phyloP scores from a whole-genome alignment of 192 early-diverging fungal genomes.

The Entomortierella lignicola region DNA sequence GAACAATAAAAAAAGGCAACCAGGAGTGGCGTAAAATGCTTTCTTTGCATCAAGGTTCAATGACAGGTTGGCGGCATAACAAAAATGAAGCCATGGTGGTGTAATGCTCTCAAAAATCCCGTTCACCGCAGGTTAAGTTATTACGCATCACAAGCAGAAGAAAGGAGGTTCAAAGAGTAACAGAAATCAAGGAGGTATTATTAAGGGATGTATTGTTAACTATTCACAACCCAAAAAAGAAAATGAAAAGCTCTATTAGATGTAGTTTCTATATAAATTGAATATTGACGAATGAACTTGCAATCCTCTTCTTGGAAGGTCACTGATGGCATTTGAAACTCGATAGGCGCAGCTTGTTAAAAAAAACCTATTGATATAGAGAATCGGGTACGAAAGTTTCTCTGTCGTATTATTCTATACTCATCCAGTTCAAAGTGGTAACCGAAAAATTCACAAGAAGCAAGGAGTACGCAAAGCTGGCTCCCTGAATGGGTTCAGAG shows the following conservation, averaged over 20 bases:
- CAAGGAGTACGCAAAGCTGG: background rate
- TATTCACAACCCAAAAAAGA: too few species aligned
- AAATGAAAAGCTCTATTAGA: too few species aligned
- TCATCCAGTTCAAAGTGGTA: background rate
- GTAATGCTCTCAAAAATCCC: background rate
- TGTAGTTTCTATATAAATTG: too few species aligned
- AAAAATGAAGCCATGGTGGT: background rate
- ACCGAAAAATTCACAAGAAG: background rate
- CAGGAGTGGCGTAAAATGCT: background rate
- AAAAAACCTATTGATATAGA: too few species aligned
- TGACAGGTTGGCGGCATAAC: too few species aligned
- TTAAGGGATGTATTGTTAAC: too few species aligned
- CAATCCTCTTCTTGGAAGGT: too few species aligned
- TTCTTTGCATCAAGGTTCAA: too few species aligned
- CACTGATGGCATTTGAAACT: too few species aligned
- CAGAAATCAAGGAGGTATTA: conserved; percentile 26
- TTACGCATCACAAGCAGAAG: background rate
- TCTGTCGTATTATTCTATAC: background rate
- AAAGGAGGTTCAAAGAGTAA: conserved; percentile 19
- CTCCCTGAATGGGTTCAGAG: background rate
- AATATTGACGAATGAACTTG: too few species aligned
- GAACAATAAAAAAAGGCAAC: too few species aligned
- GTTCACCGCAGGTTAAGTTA: background rate
- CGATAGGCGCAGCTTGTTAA: too few species aligned
- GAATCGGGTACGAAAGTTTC: conserved; percentile 2